Base-by-base conservation (phyloP, 495 filamentous ascomycete genomes). In the Corynascus novoguineensis region DNA sequence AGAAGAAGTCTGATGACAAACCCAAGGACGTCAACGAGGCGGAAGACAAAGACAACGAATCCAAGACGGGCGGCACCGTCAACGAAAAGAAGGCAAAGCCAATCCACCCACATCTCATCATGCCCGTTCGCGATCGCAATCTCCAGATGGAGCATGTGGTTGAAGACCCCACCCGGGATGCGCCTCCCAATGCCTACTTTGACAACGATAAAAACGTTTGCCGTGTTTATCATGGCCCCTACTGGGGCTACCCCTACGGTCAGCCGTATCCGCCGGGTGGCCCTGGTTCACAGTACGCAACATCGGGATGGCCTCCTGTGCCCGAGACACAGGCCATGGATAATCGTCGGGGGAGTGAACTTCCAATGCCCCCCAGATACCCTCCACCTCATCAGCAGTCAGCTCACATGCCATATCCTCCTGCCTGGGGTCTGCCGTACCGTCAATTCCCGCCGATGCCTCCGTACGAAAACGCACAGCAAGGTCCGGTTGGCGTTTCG, bases 171-270 rank as follows among this genome's bases (percentile, higher is more conserved):
- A 53, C 64, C n/a, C 48, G 63, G 1, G 75, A 78, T 54, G 74
- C 75, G 19, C 69, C 66, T 1, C 78, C 78, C 19, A 81, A 81
- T 58, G 73, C 78, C 22, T 81, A 77, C 64, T 72, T 74, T 48
- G 76, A 80, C 56, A 53, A 62, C 22, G 60, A 66, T 12, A 67
- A 63, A 28, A 69, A 71, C 11, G 45, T 73, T 19, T 69, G 73
- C 51, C 73, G 75, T 3, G 73, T 80, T 42, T 81, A 79, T 50
- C 76, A 81, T 54, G 77, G 77, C 0, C 71, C 71, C 0, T 50
- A 65, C 24, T 80, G 75, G 54, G 78, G 77, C 44, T 77, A 75
- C 60, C 69, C 71, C 22, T 63, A 63, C 14, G 68, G 66, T 1
- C 40, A 44, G 4, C 17, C 51, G 4, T 35, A 47, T 31, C 54